Conservation (phyloP, 305 asterid genomes). For the Fraxinus sp. region DNA sequence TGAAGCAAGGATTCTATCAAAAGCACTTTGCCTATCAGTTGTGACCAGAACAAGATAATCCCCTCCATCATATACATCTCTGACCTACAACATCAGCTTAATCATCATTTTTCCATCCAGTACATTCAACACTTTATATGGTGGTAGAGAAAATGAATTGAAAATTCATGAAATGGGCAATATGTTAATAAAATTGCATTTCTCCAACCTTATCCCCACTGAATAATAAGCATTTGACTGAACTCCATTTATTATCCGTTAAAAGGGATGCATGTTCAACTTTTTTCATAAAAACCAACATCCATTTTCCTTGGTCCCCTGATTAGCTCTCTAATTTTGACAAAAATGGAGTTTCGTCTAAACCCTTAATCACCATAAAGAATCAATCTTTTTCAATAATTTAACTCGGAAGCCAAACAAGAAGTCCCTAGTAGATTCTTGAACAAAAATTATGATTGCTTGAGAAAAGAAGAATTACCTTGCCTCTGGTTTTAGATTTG, state of each 20-base stretch:
- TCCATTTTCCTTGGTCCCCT: not conserved
- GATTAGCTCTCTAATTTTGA: not conserved
- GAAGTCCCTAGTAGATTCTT: not conserved
- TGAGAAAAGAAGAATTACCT: slow-evolving; percentile 39
- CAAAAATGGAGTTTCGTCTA: not conserved
- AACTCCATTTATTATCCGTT: not conserved
- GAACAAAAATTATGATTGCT: not conserved
- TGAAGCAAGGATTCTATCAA: slow-evolving; percentile 90
- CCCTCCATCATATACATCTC: slow-evolving; percentile 83
- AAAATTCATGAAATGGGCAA: not conserved
- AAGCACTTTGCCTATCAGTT: slow-evolving; percentile 93
- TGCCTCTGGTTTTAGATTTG: slow-evolving; percentile 75
- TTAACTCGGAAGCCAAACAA: not conserved
- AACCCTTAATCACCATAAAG: not conserved
- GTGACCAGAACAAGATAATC: slow-evolving; percentile 80
- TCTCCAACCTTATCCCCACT: not conserved
- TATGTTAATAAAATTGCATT: not conserved
- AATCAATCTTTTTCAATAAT: not conserved
- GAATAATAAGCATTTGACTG: not conserved
- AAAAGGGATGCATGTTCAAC: not conserved
- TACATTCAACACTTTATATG: not conserved
- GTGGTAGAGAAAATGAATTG: not conserved
- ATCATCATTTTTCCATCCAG: not conserved
- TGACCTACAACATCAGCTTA: slow-evolving; percentile 56
- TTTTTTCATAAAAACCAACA: not conserved